Conservation (phyloP, 495 filamentous ascomycete species). For the Rhizodiscina lignyota region DNA sequence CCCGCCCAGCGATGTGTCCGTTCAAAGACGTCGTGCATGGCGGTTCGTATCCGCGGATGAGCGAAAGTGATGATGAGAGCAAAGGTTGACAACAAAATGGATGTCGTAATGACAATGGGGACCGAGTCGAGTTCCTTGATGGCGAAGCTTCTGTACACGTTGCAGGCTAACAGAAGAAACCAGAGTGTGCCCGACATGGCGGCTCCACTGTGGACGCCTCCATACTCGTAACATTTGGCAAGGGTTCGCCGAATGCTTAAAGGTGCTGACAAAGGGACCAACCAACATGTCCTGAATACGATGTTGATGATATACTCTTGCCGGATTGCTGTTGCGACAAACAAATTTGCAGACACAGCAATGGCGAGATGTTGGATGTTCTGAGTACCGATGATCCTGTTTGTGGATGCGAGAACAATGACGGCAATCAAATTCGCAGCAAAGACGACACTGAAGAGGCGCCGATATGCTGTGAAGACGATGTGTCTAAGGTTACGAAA, state of each 20-base stretch:
- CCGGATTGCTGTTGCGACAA: slow-evolving; percentile 24
- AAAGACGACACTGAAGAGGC: slow-evolving; percentile 14
- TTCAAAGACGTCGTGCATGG: slow-evolving; percentile 50
- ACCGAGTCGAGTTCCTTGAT: background rate
- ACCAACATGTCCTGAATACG: slow-evolving; percentile 10
- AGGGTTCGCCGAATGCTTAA: slow-evolving; percentile 8
- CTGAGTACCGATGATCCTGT: slow-evolving; percentile 15
- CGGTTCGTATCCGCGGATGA: slow-evolving; percentile 33
- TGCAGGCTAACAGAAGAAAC: slow-evolving; percentile 10
- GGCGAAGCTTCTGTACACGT: slow-evolving; percentile 1
- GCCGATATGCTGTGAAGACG: slow-evolving; percentile 12
- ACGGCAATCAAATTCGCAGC: slow-evolving; percentile 33
- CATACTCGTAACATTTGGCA: slow-evolving; percentile 18
- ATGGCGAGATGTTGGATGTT: slow-evolving; percentile 20
- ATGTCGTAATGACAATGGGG: slow-evolving; percentile 1
- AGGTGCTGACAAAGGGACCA: slow-evolving; percentile 9
- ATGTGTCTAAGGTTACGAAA: slow-evolving; percentile 14
- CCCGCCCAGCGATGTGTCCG: slow-evolving; percentile 48
- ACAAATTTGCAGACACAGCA: slow-evolving; percentile 26
- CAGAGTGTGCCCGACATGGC: slow-evolving; percentile 15
- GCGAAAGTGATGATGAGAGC: slow-evolving; percentile 21
- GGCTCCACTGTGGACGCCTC: slow-evolving; percentile 15
- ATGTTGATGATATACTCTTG: slow-evolving; percentile 21
- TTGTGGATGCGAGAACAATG: slow-evolving; percentile 23
- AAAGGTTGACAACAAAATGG: slow-evolving; percentile 14